A percentile compares a stretch with the other conserved stretches of the same genome.
Conservation (phyloP, 2,329 filamentous ascomycete species). For the Neopestalotiopsis clavispora region DNA sequence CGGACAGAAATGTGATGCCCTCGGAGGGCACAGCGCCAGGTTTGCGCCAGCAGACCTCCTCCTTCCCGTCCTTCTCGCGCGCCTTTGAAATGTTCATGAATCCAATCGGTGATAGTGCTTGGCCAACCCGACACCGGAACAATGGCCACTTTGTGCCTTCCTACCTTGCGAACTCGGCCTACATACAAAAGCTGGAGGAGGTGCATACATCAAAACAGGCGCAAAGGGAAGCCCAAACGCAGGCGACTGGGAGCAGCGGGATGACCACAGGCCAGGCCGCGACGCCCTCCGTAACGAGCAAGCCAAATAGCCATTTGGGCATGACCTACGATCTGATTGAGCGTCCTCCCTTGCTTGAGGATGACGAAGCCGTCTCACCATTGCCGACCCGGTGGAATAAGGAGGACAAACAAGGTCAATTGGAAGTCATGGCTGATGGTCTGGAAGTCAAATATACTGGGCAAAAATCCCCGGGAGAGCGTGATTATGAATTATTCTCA, state of each 20-base stretch:
- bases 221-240: conserved; percentile 52
- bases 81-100: conserved; percentile 56
- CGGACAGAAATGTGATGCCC: conserved; percentile 33
- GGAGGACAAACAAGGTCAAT: conserved; percentile 71
- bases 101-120: conserved; percentile 25
- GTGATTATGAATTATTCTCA: conserved; percentile 77
- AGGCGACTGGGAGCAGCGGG: conserved; percentile 43
- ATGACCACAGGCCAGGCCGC: conserved; percentile 25
- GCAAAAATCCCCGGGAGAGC: conserved; percentile 51
- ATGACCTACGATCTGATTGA: conserved; percentile 87
- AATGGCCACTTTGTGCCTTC: conserved; percentile 79
- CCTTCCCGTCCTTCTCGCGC: conserved; percentile 54
- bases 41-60: conserved; percentile 33
- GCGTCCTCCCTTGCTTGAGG: conserved; percentile 64
- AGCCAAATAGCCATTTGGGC: conserved; percentile 69
- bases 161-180: conserved; percentile 79
- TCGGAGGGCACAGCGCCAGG: conserved; percentile 29
- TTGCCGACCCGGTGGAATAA: conserved; percentile 85
- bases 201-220: conserved; percentile 66
- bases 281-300: conserved; percentile 58
- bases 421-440: conserved; percentile 78
- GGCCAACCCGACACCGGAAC: conserved; percentile 35
- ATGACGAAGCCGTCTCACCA: conserved; percentile 64
- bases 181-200: conserved; percentile 77
- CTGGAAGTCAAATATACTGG: conserved; percentile 69